A percentile compares a stretch with the other conserved stretches of the same genome.
Evolutionary conservation across 2,329 filamentous ascomycete genomes (phyloP).

Genomic region (Aspergillus oerlinghausenensis): DNA sequence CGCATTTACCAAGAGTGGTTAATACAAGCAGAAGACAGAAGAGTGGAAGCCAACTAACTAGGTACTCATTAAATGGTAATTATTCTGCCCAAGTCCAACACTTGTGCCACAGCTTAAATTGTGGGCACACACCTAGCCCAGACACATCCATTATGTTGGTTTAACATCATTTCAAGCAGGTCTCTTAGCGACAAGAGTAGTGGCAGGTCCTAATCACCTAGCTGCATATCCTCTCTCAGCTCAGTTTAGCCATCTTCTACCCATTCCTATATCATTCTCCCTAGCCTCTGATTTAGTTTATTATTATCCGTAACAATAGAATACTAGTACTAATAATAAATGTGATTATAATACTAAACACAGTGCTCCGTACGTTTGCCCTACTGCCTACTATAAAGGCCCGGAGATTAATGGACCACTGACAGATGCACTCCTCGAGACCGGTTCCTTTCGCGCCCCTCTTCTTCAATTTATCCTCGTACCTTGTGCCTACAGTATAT

Average conservation of each 20-base stretch:
- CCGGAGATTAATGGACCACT: background rate
- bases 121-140: constrained; percentile 5
- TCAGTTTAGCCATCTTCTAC: background rate
- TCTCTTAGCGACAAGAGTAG: background rate
- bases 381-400: background rate
- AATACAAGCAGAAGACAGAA: constrained; percentile 2
- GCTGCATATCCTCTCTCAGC: constrained; percentile 15
- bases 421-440: background rate
- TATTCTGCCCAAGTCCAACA: constrained; percentile 9
- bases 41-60: background rate
- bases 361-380: background rate
- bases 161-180: background rate
- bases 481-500: background rate
- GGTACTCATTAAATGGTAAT: background rate
- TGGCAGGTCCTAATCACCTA: constrained; percentile 7
- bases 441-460: background rate
- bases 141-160: constrained; percentile 1
- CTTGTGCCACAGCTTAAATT: constrained; percentile 9
- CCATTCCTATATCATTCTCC: background rate
- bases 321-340: background rate
- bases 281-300: background rate
- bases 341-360: background rate
- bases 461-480: background rate
- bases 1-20: constrained; percentile 1
- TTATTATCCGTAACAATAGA: background rate